Base-by-base conservation (phyloP, 164 flowering plant genomes). In the Kingdonia uniflora region DNA sequence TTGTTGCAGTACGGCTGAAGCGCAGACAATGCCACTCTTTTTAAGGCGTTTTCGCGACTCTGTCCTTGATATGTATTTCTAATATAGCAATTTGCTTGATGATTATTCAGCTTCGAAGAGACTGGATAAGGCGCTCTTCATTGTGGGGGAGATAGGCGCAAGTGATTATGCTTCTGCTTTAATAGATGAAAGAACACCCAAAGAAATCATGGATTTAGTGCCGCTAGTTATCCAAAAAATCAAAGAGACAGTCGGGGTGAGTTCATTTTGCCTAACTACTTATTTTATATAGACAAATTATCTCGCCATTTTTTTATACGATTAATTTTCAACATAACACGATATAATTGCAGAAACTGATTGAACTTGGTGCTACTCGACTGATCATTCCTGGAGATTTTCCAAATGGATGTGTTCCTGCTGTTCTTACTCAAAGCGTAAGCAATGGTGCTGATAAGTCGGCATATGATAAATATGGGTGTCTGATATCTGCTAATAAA, bases 101-200 rank as follows among this genome's bases (percentile, higher is more conserved):
- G 35, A 29, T 47, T 47, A 47, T 20, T 50, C 45, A 7, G 45
- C 51, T 14, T 2, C 13, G 13, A 17, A 19, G 20, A 46, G 6
- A 19, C 59, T 56, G 21, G 12, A 29, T 5, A 29, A 21, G n/a
- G 22, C 51, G 15, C 25, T 56, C 5, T 56, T 56, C 26, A n/a
- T 56, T 12, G 16, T 56, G 26, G 51, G 59, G 1, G 51, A 44
- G 42, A 46, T 56, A 7, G 58, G 58, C 16, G 40, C 41, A 8
- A 55, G 44, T 26, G 51, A 56, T 26, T 56, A 43, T 24, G 19
- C 29, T 7, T 43, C 33, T 23, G 51, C 59, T 13, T 19, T 19
- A 16, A 19, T 47, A 5, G 5, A 24, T 19, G 23, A 24, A 21
- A 23, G 10, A 16, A 15, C 20, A 8, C 14, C 21, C 11, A 8